Percentiles rank a stretch among this genome's conserved stretches.
Evolutionary conservation across 2,329 filamentous ascomycete species (phyloP).

Genomic region (Trichoderma koningiopsis): DNA sequence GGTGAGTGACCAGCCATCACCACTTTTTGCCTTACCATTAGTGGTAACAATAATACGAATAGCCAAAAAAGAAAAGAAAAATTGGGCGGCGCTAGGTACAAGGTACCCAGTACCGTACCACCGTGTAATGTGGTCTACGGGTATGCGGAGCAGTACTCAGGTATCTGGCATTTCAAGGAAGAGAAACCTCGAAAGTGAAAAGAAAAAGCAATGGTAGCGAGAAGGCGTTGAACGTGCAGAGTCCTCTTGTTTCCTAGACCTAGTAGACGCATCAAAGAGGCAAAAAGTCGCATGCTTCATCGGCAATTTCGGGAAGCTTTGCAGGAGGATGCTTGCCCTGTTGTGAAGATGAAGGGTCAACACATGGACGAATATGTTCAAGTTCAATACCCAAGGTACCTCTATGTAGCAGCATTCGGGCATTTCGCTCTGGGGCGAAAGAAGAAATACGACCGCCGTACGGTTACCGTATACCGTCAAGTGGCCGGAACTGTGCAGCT

Average conservation of each 20-base stretch:
- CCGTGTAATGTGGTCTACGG: not conserved
- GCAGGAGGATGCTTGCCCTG: not conserved
- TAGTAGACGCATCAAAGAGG: not conserved
- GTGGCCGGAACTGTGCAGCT: not conserved
- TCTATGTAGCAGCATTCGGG: too few relatives aligned
- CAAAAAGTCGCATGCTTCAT: not conserved
- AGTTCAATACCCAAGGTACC: not conserved
- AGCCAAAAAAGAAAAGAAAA: not conserved
- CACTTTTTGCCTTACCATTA: not conserved
- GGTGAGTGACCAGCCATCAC: slow-evolving; percentile 1
- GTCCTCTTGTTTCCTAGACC: not conserved
- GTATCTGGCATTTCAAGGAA: not conserved
- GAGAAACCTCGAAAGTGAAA: not conserved
- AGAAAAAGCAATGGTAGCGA: not conserved
- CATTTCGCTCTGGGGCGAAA: not conserved
- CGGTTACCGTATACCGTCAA: not conserved
- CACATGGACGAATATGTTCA: not conserved
- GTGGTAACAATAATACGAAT: not conserved
- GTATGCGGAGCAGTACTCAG: not conserved
- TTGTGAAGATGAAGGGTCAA: not conserved
- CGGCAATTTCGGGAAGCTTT: not conserved
- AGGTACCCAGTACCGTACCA: not conserved
- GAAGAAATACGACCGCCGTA: not conserved
- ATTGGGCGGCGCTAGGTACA: not conserved
- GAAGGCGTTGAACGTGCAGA: not conserved